Percentiles rank a stretch among this genome's conserved stretches.
These are phyloP conservation scores for Begonia peltatifolia DNA, from an alignment of 306 rosid species.

Conservation along the genomic window DNA sequence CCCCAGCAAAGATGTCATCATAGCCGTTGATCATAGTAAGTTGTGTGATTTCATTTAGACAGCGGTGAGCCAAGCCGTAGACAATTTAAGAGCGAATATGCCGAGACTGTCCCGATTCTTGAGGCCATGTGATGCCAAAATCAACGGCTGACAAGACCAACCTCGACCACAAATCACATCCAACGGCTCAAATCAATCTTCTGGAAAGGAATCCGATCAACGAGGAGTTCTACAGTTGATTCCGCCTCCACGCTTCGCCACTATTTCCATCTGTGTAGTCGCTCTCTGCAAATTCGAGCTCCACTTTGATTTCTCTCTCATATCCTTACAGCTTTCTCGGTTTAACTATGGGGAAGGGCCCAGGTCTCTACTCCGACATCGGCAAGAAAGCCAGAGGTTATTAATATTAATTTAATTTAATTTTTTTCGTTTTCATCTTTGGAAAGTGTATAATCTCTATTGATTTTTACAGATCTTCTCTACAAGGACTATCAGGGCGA, in stretches of 20 bases:
- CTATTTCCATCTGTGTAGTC: not conserved
- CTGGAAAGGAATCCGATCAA: not conserved
- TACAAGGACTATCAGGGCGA: constrained; percentile 87
- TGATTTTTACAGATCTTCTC: constrained; percentile 46
- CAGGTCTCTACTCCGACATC: constrained; percentile 83
- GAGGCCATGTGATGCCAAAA: constrained; percentile 12
- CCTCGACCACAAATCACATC: constrained; percentile 11
- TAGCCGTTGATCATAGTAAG: too few species aligned
- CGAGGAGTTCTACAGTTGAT: constrained; percentile 15
- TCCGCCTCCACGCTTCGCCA: constrained; percentile 1
- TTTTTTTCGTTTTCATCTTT: not conserved
- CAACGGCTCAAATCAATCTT: constrained; percentile 20
- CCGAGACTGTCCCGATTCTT: constrained; percentile 19
- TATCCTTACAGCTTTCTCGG: constrained; percentile 18
- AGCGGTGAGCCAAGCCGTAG: not conserved
- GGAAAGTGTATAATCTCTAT: too few species aligned
- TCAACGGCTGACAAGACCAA: constrained; percentile 22
- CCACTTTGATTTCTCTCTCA: constrained; percentile 6
- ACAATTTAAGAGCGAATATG: not conserved
- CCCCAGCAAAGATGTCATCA: too few species aligned
- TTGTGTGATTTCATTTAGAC: too few species aligned
- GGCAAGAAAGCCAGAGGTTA: constrained; percentile 87
- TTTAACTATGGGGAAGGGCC: constrained; percentile 80
- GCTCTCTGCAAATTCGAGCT: not conserved
- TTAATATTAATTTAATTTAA: not conserved